These are phyloP conservation scores for Cyathus striatus DNA, from an alignment of 768 basidiomycete genomes.

Conservation along the genomic window DNA sequence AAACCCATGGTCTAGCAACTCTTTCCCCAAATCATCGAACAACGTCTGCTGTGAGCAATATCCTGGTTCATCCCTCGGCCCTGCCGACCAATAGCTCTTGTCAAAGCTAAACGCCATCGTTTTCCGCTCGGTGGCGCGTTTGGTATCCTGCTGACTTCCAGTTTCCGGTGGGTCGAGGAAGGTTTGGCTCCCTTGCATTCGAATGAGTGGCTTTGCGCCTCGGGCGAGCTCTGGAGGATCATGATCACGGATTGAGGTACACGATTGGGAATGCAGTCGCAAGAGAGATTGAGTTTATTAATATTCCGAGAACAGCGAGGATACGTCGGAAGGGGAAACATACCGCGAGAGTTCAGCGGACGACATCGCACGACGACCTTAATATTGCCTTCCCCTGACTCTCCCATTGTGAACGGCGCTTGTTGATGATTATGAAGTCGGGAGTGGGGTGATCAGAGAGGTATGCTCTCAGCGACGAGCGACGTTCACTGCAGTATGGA, in stretches of 20 bases:
- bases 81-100: slow-evolving; percentile 72
- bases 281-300: too few species aligned
- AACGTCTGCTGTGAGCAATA: slow-evolving; percentile 95
- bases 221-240: slow-evolving; percentile 85
- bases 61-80: slow-evolving; percentile 78
- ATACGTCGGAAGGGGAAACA: slow-evolving; percentile 21
- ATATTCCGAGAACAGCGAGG: not conserved
- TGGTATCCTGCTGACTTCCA: slow-evolving; percentile 61
- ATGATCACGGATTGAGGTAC: too few species aligned
- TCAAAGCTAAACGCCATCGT: slow-evolving; percentile 91
- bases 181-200: slow-evolving; percentile 93
- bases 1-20: slow-evolving; percentile 93
- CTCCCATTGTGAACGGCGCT: too few species aligned
- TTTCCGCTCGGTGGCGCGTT: slow-evolving; percentile 87
- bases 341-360: slow-evolving; percentile 92
- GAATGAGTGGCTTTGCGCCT: slow-evolving; percentile 90
- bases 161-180: slow-evolving; percentile 85
- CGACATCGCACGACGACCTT: slow-evolving; percentile 94
- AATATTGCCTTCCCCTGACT: slow-evolving; percentile 83
- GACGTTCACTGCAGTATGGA: too few species aligned
- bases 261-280: too few species aligned
- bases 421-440: too few species aligned
- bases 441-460: too few species aligned
- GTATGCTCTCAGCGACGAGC: too few species aligned
- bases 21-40: slow-evolving; percentile 91